These are phyloP conservation scores for Aechmea fasciata DNA, from an alignment of 176 grass and related monocot species.

Conservation along the genomic window DNA sequence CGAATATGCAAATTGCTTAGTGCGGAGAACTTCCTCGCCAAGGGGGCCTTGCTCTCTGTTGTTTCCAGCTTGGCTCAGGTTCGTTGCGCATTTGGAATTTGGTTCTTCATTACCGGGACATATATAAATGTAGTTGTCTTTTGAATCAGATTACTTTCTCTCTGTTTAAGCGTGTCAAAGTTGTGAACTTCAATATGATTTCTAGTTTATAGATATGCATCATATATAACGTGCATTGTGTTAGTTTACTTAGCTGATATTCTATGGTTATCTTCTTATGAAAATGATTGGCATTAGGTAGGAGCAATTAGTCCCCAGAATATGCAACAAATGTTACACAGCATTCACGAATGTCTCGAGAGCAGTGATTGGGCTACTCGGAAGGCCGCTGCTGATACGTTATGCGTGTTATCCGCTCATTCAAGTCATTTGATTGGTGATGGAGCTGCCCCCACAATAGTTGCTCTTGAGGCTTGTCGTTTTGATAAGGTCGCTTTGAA, in stretches of 20 bases:
- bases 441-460: slow-evolving; percentile 51
- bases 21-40: slow-evolving; percentile 68
- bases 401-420: slow-evolving; percentile 58
- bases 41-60: slow-evolving; percentile 65
- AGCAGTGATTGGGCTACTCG: slow-evolving; percentile 91
- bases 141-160: not conserved
- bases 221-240: no score
- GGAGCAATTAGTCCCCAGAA: slow-evolving; percentile 81
- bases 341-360: slow-evolving; percentile 76
- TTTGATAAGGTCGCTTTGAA: slow-evolving; percentile 82
- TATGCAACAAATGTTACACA: slow-evolving; percentile 84
- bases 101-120: no score
- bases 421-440: slow-evolving; percentile 78
- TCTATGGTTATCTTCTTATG: not conserved
- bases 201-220: no score
- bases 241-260: not conserved
- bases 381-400: slow-evolving; percentile 89
- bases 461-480: slow-evolving; percentile 80
- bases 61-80: slow-evolving; percentile 77
- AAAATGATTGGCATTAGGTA: slow-evolving; percentile 45
- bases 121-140: no score
- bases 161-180: no score
- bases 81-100: not conserved
- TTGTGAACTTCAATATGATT: no score
- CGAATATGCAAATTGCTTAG: slow-evolving; percentile 73